Evolutionary conservation across 1,139 yeast species (phyloP), one percentile per base, ranked within the genome.

Genomic region (Geotrichum histeridarum): DNA sequence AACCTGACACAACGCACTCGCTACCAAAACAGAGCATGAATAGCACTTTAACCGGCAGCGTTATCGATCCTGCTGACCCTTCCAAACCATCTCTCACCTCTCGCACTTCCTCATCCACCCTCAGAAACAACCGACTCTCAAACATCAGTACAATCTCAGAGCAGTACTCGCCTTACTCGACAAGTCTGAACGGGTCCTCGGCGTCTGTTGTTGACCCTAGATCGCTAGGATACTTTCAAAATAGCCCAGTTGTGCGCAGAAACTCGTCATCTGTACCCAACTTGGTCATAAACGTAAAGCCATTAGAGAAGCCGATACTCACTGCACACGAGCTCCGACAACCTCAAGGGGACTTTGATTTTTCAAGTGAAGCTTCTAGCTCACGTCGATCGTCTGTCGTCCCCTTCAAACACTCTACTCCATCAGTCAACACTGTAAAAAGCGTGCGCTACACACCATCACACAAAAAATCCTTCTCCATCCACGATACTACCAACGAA

Each of bases 211-310:
- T 48, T 33, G 55, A 53, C 42, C 55, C 55, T 11, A 30, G 55
- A 43, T 48, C 52, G 18, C 27, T 48, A 4, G 55, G 55, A 11
- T 44, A 48, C 35, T 53, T 53, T 39, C 55, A 48, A 33, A 53
- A 32, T 9, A 32, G 41, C 48, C 51, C 51, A 8, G 46, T 53
- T 8, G 51, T 48, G 22, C 43, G 52, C n/a, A 14, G 43, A 30
- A 48, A 48, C 37, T 45, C 49, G 4, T 47, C 52, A 5, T 53
- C 55, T 31, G 52, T 48, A 2, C 54, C 54, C 11, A 52, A 52
- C 35, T 37, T 52, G 15, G 42, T 46, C 27, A 47, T 52, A 17
- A 50, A 48, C 36, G 37, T 47, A 8, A 36, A 42, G 27, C 41
- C 43, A 17, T 17, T n/a, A n/a, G 38, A 27, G 2, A 35, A 18